Evolutionary conservation across 345 rosid genomes (phyloP).

Genomic region (Reutealis trisperma): DNA sequence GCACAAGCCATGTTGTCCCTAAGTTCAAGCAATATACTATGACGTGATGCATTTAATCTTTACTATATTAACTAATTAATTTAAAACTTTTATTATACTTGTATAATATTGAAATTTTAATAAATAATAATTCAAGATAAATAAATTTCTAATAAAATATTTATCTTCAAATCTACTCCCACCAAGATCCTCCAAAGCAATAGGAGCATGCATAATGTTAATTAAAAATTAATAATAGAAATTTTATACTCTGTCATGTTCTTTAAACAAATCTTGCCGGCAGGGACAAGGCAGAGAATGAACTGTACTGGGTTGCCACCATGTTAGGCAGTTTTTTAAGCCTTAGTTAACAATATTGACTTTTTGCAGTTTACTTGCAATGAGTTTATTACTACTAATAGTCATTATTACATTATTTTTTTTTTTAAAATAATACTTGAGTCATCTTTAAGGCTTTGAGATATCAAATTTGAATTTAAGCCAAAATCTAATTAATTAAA

Average conservation of each 20-base stretch:
- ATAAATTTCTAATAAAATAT: neutral
- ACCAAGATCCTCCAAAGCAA: neutral
- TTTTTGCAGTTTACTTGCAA: neutral
- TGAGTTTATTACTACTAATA: neutral
- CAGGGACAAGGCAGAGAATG: neutral
- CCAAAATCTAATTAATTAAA: too few species aligned
- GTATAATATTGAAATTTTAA: too few species aligned
- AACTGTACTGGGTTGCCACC: slow-evolving; percentile 5
- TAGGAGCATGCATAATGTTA: neutral
- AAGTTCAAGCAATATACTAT: neutral
- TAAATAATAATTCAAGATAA: too few species aligned
- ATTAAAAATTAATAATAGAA: neutral
- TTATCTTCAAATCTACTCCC: neutral
- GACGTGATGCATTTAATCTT: neutral
- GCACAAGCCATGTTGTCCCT: neutral
- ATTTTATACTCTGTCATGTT: neutral
- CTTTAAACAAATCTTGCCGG: neutral
- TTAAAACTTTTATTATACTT: too few species aligned
- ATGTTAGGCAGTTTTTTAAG: neutral
- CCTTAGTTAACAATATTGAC: neutral
- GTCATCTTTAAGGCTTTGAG: too few species aligned
- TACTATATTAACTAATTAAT: too few species aligned
- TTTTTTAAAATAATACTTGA: neutral
- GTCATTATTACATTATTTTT: neutral
- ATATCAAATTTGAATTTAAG: too few species aligned